phyloP scores from a whole-genome alignment of 2,329 filamentous ascomycete species.

The Westerdykella sp. region DNA sequence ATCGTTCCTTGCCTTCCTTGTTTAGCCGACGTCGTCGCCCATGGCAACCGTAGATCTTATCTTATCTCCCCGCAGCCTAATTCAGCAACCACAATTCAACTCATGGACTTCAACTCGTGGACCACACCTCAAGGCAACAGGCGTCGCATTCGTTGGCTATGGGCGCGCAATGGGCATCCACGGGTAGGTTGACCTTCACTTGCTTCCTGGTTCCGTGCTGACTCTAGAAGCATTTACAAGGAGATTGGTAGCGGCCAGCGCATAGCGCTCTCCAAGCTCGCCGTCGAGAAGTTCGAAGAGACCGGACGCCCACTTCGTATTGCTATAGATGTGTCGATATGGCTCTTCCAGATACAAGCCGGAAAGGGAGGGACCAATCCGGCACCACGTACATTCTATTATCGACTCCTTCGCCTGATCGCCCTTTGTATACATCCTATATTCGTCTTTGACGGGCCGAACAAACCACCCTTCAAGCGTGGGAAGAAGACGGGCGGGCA shows the following conservation, averaged over 20 bases:
- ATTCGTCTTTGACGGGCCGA: constrained; percentile 83
- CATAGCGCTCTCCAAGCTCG: constrained; percentile 74
- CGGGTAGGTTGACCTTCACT: not conserved
- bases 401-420: constrained; percentile 73
- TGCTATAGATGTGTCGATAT: constrained; percentile 92
- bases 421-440: constrained; percentile 74
- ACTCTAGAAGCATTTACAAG: constrained; percentile 66
- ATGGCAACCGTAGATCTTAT: constrained; percentile 22
- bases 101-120: not conserved
- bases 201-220: constrained; percentile 8
- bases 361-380: constrained; percentile 83
- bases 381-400: constrained; percentile 86
- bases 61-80: constrained; percentile 13
- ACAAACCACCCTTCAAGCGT: constrained; percentile 82
- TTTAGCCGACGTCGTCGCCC: constrained; percentile 13
- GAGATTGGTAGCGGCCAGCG: constrained; percentile 78
- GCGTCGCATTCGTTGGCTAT: constrained; percentile 8
- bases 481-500: constrained; percentile 64
- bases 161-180: constrained; percentile 5
- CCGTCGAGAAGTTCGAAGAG: constrained; percentile 67
- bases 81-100: constrained; percentile 7
- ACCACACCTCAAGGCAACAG: constrained; percentile 1
- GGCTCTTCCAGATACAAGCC: constrained; percentile 90
- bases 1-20: constrained; percentile 1
- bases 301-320: constrained; percentile 70